These are phyloP conservation scores for Microbotryomycetes sp. DNA, from an alignment of 1,284 basidiomycete genomes.

Conservation along the genomic window DNA sequence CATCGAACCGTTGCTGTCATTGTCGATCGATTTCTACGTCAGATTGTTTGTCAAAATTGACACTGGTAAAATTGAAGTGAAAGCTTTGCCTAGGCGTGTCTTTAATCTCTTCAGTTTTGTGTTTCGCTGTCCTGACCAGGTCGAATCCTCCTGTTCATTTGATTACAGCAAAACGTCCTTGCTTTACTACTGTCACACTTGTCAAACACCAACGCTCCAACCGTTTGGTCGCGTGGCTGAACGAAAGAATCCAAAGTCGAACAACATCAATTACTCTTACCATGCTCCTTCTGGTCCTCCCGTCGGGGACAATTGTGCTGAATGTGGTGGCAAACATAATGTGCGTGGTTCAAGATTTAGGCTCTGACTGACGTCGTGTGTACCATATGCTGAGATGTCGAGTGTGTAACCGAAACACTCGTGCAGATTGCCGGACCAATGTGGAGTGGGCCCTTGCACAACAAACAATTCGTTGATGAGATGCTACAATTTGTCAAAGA, in stretches of 20 bases:
- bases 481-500: conserved; percentile 63
- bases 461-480: conserved; percentile 62
- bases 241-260: conserved; percentile 44
- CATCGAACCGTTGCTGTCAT: conserved; percentile 81
- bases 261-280: conserved; percentile 56
- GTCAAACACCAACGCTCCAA: conserved; percentile 72
- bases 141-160: neutral
- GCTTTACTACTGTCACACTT: conserved; percentile 74
- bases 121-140: conserved; percentile 1
- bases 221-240: conserved; percentile 56
- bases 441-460: conserved; percentile 88
- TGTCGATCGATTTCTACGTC: conserved; percentile 98
- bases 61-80: conserved; percentile 75
- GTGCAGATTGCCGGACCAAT: conserved; percentile 80
- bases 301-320: conserved; percentile 58
- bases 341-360: conserved; percentile 43
- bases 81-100: conserved; percentile 66
- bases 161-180: conserved; percentile 65
- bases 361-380: neutral
- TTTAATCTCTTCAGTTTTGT: neutral
- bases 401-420: no score
- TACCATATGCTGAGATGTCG: neutral
- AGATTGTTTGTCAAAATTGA: conserved; percentile 81
- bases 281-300: conserved; percentile 69
- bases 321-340: conserved; percentile 71